These are phyloP conservation scores for Curvularia spicifera DNA, from an alignment of 2,329 filamentous ascomycete genomes.

Conservation along the genomic window DNA sequence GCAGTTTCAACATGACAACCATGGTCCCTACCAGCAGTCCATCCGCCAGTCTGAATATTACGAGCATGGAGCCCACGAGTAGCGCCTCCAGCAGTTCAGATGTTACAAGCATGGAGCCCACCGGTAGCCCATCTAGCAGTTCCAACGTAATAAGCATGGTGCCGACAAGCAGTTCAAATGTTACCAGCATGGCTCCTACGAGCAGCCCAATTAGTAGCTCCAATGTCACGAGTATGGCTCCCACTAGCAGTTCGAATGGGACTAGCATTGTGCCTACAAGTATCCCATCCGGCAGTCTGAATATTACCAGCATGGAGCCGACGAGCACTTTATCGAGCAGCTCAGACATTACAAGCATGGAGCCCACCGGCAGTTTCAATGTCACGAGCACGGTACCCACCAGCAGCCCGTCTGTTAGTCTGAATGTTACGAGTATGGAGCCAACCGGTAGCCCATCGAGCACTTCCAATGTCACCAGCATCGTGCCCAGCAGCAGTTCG, in stretches of 20 bases:
- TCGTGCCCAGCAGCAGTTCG: background rate
- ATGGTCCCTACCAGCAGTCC: background rate
- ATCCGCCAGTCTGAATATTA: background rate
- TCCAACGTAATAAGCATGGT: too few species aligned
- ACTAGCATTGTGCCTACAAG: background rate
- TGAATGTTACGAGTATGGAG: background rate
- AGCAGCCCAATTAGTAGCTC: too few species aligned
- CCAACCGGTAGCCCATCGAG: background rate
- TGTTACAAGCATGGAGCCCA: too few species aligned
- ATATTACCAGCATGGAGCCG: background rate
- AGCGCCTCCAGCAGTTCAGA: background rate
- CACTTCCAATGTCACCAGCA: constrained; percentile 1
- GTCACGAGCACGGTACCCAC: background rate
- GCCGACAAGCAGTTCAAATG: too few species aligned
- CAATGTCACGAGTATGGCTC: too few species aligned
- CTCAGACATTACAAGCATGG: background rate
- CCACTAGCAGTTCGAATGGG: background rate
- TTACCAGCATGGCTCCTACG: too few species aligned
- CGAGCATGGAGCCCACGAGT: background rate
- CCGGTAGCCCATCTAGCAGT: too few species aligned
- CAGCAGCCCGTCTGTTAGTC: background rate
- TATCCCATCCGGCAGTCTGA: background rate
- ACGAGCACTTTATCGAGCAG: background rate
- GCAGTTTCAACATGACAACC: background rate
- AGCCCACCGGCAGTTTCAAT: background rate